Percentiles rank a stretch among this genome's conserved stretches.
These are phyloP conservation scores for Nakaseomyces delphensis DNA, from an alignment of 1,139 yeast species.

Conservation along the genomic window DNA sequence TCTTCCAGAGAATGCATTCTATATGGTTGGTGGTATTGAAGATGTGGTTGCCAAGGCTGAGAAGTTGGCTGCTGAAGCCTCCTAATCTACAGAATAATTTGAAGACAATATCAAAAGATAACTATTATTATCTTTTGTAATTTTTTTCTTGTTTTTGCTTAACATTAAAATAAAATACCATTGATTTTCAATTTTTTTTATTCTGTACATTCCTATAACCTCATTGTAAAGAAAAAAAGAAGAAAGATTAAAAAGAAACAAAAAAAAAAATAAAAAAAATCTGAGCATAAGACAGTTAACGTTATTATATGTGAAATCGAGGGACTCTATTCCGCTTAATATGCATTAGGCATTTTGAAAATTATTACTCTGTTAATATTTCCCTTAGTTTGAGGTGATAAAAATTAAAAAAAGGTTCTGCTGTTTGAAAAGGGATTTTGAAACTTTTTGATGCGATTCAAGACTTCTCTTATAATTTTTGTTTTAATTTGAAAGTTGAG, in stretches of 20 bases:
- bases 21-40: constrained; percentile 99
- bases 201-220: constrained; percentile 2
- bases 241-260: background rate
- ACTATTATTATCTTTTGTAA: background rate
- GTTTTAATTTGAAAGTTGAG: background rate
- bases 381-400: too few species aligned
- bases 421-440: background rate
- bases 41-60: constrained; percentile 98
- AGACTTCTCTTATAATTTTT: background rate
- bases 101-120: background rate
- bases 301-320: background rate
- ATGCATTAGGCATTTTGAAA: background rate
- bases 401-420: background rate
- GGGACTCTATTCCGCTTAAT: background rate
- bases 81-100: constrained; percentile 35
- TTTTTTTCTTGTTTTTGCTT: too few species aligned
- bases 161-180: too few species aligned
- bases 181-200: background rate
- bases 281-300: too few species aligned
- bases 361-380: background rate
- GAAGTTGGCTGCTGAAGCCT: constrained; percentile 92
- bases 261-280: too few species aligned
- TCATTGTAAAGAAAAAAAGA: background rate
- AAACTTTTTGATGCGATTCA: background rate
- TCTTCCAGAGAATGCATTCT: constrained; percentile 99